Percentiles rank a stretch among this genome's conserved stretches.
Conservation (phyloP, 306 rosid genomes). For the Begonia loranthoides region DNA sequence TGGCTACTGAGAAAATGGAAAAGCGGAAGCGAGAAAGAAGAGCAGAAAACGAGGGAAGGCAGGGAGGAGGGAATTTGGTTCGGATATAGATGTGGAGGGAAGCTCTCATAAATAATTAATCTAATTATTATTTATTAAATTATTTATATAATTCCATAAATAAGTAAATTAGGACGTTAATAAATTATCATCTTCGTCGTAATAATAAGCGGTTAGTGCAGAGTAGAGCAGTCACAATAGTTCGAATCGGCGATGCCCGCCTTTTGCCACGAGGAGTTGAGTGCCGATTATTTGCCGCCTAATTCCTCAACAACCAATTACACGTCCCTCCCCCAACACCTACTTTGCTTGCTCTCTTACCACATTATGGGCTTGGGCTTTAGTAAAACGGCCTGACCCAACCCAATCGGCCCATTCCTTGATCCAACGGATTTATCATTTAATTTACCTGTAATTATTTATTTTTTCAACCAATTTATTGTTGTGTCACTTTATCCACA, state of each 20-base stretch:
- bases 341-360: not conserved
- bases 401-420: too few relatives aligned
- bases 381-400: too few relatives aligned
- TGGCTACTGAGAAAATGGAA: conserved; percentile 35
- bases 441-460: too few relatives aligned
- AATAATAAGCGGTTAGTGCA: too few relatives aligned
- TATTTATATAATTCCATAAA: too few relatives aligned
- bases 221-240: not conserved
- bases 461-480: too few relatives aligned
- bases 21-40: conserved; percentile 54
- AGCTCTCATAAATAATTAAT: conserved; percentile 18
- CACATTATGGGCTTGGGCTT: too few relatives aligned
- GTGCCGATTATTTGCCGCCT: conserved; percentile 17
- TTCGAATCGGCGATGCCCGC: conserved; percentile 16
- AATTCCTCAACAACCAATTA: conserved; percentile 5
- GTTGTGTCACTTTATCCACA: too few relatives aligned
- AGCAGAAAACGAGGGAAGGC: conserved; percentile 78
- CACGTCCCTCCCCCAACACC: not conserved
- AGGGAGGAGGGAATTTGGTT: conserved; percentile 83
- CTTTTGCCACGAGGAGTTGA: conserved; percentile 7
- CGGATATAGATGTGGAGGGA: conserved; percentile 96
- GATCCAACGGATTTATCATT: too few relatives aligned
- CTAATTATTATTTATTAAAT: too few relatives aligned
- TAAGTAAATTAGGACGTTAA: not conserved
- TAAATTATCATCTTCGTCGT: too few relatives aligned